These are phyloP conservation scores for Paramecium caudatum DNA, from an alignment of 73 alveolate genomes.

Conservation along the genomic window DNA sequence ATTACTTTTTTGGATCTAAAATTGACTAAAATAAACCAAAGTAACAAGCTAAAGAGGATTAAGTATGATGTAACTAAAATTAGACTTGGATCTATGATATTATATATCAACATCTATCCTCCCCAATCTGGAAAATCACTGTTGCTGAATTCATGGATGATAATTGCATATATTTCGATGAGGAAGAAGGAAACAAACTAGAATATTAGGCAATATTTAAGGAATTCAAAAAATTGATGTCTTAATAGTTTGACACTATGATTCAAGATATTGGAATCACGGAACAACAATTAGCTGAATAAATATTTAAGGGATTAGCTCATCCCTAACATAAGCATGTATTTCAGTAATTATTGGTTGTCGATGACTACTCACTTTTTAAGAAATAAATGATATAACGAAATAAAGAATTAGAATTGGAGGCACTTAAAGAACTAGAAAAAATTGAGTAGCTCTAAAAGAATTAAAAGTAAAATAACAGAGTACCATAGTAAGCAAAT, in stretches of 20 bases:
- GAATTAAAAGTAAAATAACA: neutral
- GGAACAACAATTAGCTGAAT: slow-evolving; percentile 63
- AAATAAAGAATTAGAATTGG: slow-evolving; percentile 30
- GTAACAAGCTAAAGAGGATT: no score
- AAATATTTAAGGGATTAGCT: slow-evolving; percentile 12
- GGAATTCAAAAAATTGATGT: slow-evolving; percentile 87
- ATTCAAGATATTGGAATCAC: slow-evolving; percentile 85
- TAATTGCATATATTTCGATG: slow-evolving; percentile 89
- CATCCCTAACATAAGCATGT: slow-evolving; percentile 77
- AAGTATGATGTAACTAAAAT: no score
- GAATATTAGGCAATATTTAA: slow-evolving; percentile 76
- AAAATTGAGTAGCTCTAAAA: neutral
- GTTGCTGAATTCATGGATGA: slow-evolving; percentile 75
- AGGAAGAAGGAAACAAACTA: slow-evolving; percentile 90
- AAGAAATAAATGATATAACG: slow-evolving; percentile 83
- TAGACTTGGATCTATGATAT: slow-evolving; percentile 60
- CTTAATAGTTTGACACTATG: slow-evolving; percentile 81
- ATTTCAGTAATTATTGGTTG: slow-evolving; percentile 77
- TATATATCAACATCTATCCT: slow-evolving; percentile 5
- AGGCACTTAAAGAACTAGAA: neutral
- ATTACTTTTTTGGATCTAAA: no score
- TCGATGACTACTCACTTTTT: slow-evolving; percentile 80
- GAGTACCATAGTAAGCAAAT: no score
- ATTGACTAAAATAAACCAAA: no score
- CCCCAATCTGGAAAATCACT: slow-evolving; percentile 64